Conservation (phyloP, 2,329 filamentous ascomycete species). For the Fusarium floridanum region DNA sequence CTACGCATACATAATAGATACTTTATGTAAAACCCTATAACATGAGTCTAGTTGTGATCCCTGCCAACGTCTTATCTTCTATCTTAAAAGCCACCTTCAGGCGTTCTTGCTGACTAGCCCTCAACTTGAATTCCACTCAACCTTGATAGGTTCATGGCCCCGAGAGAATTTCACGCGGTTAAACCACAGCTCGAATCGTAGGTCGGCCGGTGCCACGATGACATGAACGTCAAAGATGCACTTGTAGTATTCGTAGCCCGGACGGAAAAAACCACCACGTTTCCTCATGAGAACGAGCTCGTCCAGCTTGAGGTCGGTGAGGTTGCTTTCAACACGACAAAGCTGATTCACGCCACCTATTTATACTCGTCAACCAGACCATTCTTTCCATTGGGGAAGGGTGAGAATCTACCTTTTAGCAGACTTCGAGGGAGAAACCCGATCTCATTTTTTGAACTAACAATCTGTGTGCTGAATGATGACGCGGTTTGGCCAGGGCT, state of each 20-base stretch:
- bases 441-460: not conserved
- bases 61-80: accelerated
- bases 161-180: not conserved
- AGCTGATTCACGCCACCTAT: not conserved
- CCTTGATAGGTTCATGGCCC: not conserved
- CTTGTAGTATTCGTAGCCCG: not conserved
- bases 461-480: not conserved
- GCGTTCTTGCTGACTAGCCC: not conserved
- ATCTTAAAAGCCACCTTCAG: no score
- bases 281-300: not conserved
- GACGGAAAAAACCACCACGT: not conserved
- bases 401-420: not conserved
- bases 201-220: not conserved
- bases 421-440: not conserved
- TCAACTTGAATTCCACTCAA: not conserved
- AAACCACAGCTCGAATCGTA: not conserved
- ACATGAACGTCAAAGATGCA: not conserved
- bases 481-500: not conserved
- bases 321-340: not conserved
- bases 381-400: no score
- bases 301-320: not conserved
- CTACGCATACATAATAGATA: not conserved
- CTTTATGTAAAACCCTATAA: not conserved
- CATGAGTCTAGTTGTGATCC: not conserved
- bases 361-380: not conserved